phyloP scores from a whole-genome alignment of 306 rosid genomes.

The Cucurbita maxima region DNA sequence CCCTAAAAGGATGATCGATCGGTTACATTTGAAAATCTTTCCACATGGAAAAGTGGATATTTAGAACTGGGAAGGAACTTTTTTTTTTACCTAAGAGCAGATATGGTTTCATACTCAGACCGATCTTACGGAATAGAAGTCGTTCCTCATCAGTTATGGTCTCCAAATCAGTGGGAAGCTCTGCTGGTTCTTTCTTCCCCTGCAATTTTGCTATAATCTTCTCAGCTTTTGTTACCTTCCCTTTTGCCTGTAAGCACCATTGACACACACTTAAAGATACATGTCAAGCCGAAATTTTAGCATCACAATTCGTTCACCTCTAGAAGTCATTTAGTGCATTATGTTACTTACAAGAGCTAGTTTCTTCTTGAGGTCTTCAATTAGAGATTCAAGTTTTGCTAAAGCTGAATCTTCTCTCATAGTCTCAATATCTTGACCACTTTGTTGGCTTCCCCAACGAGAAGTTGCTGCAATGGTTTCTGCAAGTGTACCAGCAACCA shows the following conservation, averaged over 20 bases:
- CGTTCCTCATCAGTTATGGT: constrained; percentile 72
- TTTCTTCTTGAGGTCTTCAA: constrained; percentile 44
- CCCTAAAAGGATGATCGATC: constrained; percentile 36
- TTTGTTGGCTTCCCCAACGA: constrained; percentile 63
- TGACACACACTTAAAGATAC: constrained; percentile 16
- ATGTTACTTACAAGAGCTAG: constrained; percentile 49
- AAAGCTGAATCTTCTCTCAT: constrained; percentile 58
- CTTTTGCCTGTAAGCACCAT: constrained; percentile 47
- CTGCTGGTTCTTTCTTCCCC: constrained; percentile 45
- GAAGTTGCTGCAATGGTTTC: constrained; percentile 78
- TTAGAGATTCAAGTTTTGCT: constrained; percentile 33
- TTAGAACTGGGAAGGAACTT: constrained; percentile 6
- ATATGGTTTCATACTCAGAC: constrained; percentile 80
- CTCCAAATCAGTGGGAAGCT: constrained; percentile 79
- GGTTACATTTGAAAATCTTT: constrained; percentile 5
- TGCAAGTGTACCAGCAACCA: constrained; percentile 80
- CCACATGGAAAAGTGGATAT: constrained; percentile 11
- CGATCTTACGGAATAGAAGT: constrained; percentile 72
- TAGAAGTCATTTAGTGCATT: constrained; percentile 8
- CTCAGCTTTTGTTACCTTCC: constrained; percentile 56
- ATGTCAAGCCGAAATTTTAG: background rate
- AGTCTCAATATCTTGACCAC: constrained; percentile 37
- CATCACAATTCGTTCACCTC: background rate
- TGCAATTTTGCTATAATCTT: constrained; percentile 61
- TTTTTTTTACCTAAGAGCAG: constrained; percentile 53